Base-by-base conservation (phyloP, 2,329 filamentous ascomycete genomes). In the Aspergillus sp. region DNA sequence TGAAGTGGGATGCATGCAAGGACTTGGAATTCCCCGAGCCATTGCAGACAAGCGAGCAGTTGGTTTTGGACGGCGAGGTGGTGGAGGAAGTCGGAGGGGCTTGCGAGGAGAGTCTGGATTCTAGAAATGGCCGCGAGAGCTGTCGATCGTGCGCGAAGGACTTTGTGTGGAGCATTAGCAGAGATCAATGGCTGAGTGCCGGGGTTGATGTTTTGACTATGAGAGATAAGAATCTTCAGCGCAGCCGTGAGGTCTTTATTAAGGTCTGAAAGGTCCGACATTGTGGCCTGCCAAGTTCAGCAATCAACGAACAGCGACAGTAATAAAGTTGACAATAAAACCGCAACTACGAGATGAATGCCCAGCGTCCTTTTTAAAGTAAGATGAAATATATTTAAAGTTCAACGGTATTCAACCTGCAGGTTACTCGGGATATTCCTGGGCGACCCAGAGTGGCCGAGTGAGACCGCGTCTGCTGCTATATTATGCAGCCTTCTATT, bases 11-110 rank as follows among this genome's bases (percentile, higher is more conserved):
- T 78, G 63, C 72, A 82, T 3, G 79, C 78, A 0, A 81, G 73
- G 4, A 82, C 69, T 54, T 82, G 79, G 61, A 79, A 79, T 13
- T 82, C 76, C 6, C 73, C 76, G 15, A 82, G 71, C 81, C 79
- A 83, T 62, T 74, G 73, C 7, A 81, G 61, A 52, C 79, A 81
- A 3, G 76, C 74, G 13, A 79, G 71, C 3, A 79, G 48, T 64
- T 79, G 71, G 55, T 57, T 69, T 59, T 68, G 58, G 9, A 57
- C 63, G 52, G 69, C 68, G 50, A 71, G 66, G 38, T 68, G 56
- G 50, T 64, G 63, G 55, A 77, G 57, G 17, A 72, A 70, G 47
- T 70, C 70, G 15, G 61, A 34, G 13, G 69, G 69, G 3, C 28
- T 49, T 2, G 51, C 17, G 41, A 62, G 38, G 13, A 59, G 50